Evolutionary conservation across 805 yeast genomes (phyloP), one percentile per base, ranked within the genome.

Genomic region (Nematodospora valgi): DNA sequence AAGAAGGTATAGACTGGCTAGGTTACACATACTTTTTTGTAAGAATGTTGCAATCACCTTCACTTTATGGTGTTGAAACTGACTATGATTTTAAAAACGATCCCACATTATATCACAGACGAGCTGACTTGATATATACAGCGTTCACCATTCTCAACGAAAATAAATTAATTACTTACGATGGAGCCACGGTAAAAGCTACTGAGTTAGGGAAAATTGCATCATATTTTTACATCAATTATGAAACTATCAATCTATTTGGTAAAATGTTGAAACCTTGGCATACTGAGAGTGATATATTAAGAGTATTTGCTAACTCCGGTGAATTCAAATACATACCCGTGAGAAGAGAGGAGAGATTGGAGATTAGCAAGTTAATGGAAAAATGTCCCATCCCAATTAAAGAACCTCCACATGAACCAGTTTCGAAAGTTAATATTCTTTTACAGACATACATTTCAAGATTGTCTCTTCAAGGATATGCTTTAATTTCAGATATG

Each of bases 401-500:
- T 18, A 80, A 76, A 47, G 96, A 86, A 43, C 59, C 72, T 4
- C 61, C 80, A 0, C 78, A 72, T 29, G 91, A 86, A 39, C 80
- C 89, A 0, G 54, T 76, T 12, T 83, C 95, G 0, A 93, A 93
- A 54, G 74, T 86, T 14, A 87, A 81, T 45, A 76, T 87, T 6
- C 58, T 93, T 23, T 61, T 93, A 9, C 98, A 93, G 52, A 76
- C 96, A 0, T 87, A 85, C 49, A 85, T 93, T n/a, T 84, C 96
- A 1, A 61, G 80, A 23, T 62, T 89, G 16, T 63, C 68, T 7
- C 64, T 93, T 12, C 93, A 84, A 1, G 98, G 98, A 0, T 86
- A 86, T 62, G 96, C 97, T 0, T 60, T 94, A 41, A 78, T 83
- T 72, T 79, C 96, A 0, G 99, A 93, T 63, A 87, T 89, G 96